Evolutionary conservation across 2,329 filamentous ascomycete genomes (phyloP).

Genomic region (Colletotrichum nymphaeae): DNA sequence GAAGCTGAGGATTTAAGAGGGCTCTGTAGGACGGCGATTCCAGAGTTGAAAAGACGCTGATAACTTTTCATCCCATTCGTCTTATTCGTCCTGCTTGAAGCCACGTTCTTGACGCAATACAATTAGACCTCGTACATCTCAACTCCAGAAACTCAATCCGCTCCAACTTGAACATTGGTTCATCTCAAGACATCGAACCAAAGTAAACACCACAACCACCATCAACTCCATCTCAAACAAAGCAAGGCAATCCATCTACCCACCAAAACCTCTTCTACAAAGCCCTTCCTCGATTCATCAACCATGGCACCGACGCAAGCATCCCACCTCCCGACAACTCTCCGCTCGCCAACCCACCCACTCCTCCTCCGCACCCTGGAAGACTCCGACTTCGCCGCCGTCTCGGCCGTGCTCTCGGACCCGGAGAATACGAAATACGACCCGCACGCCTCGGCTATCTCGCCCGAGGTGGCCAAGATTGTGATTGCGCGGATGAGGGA

Average conservation of each 20-base stretch:
- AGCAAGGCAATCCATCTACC: background rate
- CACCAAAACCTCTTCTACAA: background rate
- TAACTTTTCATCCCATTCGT: background rate
- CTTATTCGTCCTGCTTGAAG: no score
- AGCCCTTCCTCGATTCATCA: no score
- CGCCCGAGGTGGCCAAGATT: constrained; percentile 29
- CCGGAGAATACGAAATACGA: constrained; percentile 35
- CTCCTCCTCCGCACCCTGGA: constrained; percentile 41
- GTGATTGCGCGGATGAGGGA: constrained; percentile 39
- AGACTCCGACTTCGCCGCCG: constrained; percentile 36
- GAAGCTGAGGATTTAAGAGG: background rate
- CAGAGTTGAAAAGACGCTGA: background rate
- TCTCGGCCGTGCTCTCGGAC: constrained; percentile 42
- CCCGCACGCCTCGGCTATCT: constrained; percentile 34
- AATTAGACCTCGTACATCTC: background rate
- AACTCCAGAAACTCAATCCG: background rate
- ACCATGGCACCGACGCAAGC: constrained; percentile 32
- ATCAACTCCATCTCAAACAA: background rate
- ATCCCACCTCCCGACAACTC: constrained; percentile 39
- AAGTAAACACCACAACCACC: background rate
- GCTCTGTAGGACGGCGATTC: background rate
- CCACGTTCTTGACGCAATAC: no score
- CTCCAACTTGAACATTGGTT: background rate
- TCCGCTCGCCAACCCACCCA: constrained; percentile 40
- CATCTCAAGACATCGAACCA: background rate